Evolutionary conservation across 2,329 filamentous ascomycete species (phyloP), one percentile per base, ranked within the genome.

Genomic region (Colletotrichum scovillei): DNA sequence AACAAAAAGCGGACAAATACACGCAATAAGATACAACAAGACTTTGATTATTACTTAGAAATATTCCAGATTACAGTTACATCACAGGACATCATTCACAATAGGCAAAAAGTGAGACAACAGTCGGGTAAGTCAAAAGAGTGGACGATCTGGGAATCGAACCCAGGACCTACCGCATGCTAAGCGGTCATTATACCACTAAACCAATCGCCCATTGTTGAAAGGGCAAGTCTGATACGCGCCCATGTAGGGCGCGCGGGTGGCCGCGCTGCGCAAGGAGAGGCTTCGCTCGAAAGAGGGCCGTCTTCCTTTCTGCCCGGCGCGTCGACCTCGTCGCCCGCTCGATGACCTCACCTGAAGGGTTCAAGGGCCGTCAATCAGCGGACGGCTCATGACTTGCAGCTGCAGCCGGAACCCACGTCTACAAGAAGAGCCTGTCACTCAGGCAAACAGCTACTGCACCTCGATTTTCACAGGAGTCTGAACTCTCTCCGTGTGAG

Each of bases 131-230:
- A 1, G 22, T 1, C 57, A 57, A 68, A 72, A 58, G 22, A 3
- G 1, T 72, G 69, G 69, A 72, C 69, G 69, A 72, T 68, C 69
- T 46, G 69, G 69, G 69, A 72, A 72, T 72, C 69, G 69, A 72
- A 72, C 69, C 69, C 69, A 46, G 70, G 70, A 72, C 70, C 70
- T 69, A 67, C 66, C 70, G 66, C 70, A 72, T 72, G 70, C 70
- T 72, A 72, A 72, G 70, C 70, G 70, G 66, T 67, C 66, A 72
- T 72, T 69, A 72, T 72, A 72, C 70, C 70, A 72, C 70, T 72
- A 72, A 72, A 72, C 70, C 70, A 72, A 69, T 69, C 70, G 70
- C 70, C 70, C 70, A 0, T 24, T 59, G 38, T 26, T 72, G 28
- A 38, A 9, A 2, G 0, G 6, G 0, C 0, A 3, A 2, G 2